These are phyloP conservation scores for Arxiozyma slooffiae DNA, from an alignment of 1,139 yeast genomes.

Conservation along the genomic window DNA sequence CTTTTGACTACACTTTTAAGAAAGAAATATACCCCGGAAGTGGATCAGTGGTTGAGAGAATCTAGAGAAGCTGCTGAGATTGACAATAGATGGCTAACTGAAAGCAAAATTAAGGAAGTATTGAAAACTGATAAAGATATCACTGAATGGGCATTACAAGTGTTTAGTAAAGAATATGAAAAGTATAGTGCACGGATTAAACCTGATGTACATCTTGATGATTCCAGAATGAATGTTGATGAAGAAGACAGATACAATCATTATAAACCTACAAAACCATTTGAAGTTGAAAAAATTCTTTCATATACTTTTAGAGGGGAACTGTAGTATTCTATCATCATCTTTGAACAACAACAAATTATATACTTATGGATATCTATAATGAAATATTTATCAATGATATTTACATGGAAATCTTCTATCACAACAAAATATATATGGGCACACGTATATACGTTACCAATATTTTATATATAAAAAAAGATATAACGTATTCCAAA, in stretches of 20 bases:
- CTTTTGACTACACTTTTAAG: conserved; percentile 72
- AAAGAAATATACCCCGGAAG: conserved; percentile 83
- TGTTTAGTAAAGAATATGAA: conserved; percentile 43
- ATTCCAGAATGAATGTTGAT: conserved; percentile 12
- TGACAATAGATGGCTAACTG: conserved; percentile 15
- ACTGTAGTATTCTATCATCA: neutral
- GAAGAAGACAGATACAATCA: conserved; percentile 6
- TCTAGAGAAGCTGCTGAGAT: conserved; percentile 40
- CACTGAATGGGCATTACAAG: conserved; percentile 52
- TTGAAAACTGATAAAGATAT: conserved; percentile 43
- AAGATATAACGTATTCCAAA: neutral
- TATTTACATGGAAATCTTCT: conserved; percentile 7
- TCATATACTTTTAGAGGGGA: conserved; percentile 37
- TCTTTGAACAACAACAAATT: neutral
- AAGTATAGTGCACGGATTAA: conserved; percentile 57
- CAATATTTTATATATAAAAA: too few relatives aligned
- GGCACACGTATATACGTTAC: neutral
- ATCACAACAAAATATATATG: neutral
- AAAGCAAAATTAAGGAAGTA: conserved; percentile 20
- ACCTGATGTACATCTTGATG: conserved; percentile 35
- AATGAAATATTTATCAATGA: neutral
- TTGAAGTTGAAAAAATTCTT: conserved; percentile 31
- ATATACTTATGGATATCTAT: neutral
- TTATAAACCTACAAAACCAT: conserved; percentile 25
- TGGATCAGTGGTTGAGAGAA: conserved; percentile 69